Base-by-base conservation (phyloP, 2,329 filamentous ascomycete species). In the Fonsecaea nubica region DNA sequence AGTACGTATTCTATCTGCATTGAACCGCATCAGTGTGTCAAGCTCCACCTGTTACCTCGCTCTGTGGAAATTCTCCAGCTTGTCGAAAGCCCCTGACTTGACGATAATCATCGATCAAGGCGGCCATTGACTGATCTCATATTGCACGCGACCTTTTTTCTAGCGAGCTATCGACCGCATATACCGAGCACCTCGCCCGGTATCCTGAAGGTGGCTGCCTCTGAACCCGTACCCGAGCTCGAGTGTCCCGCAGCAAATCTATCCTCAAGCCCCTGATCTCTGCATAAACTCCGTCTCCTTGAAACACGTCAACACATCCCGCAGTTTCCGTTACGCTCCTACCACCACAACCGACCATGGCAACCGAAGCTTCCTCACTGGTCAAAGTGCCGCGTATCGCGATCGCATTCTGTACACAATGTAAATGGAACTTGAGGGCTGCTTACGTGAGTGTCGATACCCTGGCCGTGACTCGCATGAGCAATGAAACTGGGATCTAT, bases 371-470 rank as follows among this genome's bases (percentile, higher is more conserved):
- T 21, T 58, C 56, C 4, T 64, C 68, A 7, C 54, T 30, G 15
- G 66, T 73, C 15, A 77, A 79, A 32, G 81, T 91, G 10, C 93
- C 93, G 3, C 87, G 92, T 54, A 85, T 97, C 61, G 89, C 89
- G n/a, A 97, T 97, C 75, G 87, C 90, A 72, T 97, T 92, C 81
- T 97, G 93, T 81, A 97, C 92, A 0, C 92, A 97, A 80, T 97
- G 93, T 80, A 91, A 92, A 81, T 96, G 93, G 92, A 92, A 95
- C 86, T 81, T 96, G 10, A 83, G 92, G 67, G 92, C 92, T 40
- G 91, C 92, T 72, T 96, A 95, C 79, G 92, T 94, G 86, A 72
- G 86, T 76, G n/a, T 32, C 58, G n/a, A 40, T 32, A 4, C 25
- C 32, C 38, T 3, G 9, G 18, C 12, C 9, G 30, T 35, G 13